Conservation (phyloP, 306 rosid genomes). For the Vachellia collinsii region DNA sequence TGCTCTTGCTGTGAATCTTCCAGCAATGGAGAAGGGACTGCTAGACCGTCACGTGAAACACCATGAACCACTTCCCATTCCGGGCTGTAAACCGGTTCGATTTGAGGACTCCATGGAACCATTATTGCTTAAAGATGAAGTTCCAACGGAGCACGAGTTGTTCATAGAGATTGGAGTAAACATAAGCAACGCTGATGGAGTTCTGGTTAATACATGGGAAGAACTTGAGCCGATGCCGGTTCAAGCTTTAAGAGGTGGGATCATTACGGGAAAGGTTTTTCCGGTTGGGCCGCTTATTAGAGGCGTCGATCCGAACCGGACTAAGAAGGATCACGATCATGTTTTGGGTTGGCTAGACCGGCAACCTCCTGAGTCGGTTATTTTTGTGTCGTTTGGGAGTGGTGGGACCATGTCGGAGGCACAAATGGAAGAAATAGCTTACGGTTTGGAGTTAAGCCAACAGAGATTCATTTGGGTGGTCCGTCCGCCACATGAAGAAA, state of each 20-base stretch:
- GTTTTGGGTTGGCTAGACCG: not conserved
- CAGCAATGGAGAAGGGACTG: not conserved
- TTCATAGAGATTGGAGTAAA: not conserved
- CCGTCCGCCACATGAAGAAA: not conserved
- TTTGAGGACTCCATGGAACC: constrained; percentile 32
- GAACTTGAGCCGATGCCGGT: constrained; percentile 30
- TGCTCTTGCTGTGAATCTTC: not conserved
- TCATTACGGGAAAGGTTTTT: constrained; percentile 22
- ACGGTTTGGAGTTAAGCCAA: not conserved
- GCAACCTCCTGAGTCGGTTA: not conserved
- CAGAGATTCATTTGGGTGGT: constrained; percentile 18
- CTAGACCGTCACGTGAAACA: not conserved
- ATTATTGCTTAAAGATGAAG: constrained; percentile 27
- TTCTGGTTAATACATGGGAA: constrained; percentile 50
- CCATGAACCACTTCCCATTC: constrained; percentile 10
- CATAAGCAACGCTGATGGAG: constrained; percentile 30
- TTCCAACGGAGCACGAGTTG: constrained; percentile 28
- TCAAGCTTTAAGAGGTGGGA: constrained; percentile 13
- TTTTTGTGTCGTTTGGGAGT: constrained; percentile 13
- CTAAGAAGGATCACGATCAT: not conserved
- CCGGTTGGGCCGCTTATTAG: constrained; percentile 50
- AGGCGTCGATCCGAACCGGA: not conserved
- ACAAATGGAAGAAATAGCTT: not conserved
- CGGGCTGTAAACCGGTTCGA: not conserved
- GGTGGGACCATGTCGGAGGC: not conserved